Evolutionary conservation across 345 rosid species (phyloP).

Genomic region (Raphanus raphanistrum): DNA sequence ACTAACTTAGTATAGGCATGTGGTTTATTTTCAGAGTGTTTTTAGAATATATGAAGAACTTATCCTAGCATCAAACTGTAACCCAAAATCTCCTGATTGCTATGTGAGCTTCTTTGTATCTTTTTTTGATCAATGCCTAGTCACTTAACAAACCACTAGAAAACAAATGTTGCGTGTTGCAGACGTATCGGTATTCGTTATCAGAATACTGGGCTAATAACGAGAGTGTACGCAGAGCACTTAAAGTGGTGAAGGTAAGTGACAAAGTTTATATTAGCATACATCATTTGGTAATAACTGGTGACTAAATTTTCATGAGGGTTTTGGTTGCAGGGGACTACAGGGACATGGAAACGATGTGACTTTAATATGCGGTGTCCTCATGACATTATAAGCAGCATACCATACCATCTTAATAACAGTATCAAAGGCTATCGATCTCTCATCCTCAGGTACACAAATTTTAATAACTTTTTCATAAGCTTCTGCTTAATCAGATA

Average conservation of each 20-base stretch:
- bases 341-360: constrained; percentile 27
- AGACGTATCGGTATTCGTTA: neutral
- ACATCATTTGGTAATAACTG: neutral
- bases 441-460: too few relatives aligned
- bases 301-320: neutral
- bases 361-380: neutral
- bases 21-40: neutral
- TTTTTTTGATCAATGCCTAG: neutral
- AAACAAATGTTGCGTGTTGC: neutral
- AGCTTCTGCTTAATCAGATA: too few relatives aligned
- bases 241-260: neutral
- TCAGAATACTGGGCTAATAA: neutral
- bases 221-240: neutral
- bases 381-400: constrained; percentile 22
- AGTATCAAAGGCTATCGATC: too few relatives aligned
- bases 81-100: neutral
- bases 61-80: neutral
- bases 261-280: neutral
- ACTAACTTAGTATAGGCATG: neutral
- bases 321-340: constrained; percentile 21
- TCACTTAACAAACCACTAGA: neutral
- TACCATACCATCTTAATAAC: constrained; percentile 29
- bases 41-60: neutral
- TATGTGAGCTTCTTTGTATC: neutral
- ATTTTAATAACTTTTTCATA: too few relatives aligned